A percentile compares a stretch with the other conserved stretches of the same genome.
Conservation (phyloP, 2,329 filamentous ascomycete genomes). For the Neurospora sp. region DNA sequence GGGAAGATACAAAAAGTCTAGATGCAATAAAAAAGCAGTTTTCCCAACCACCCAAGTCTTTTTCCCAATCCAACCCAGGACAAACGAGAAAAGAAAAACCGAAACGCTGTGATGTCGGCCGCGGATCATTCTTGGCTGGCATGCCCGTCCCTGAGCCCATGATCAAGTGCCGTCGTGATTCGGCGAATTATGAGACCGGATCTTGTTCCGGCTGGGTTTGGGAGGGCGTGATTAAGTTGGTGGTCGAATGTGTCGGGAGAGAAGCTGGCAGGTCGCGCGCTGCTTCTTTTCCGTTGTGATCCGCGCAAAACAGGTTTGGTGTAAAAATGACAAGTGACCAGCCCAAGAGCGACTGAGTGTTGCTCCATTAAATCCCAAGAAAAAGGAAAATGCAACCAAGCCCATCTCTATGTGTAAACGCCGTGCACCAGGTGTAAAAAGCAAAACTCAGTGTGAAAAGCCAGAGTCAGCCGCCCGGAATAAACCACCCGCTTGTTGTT, state of each 20-base stretch:
- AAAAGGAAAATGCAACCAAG: slow-evolving; percentile 3
- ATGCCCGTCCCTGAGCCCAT: background rate
- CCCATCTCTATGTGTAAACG: slow-evolving; percentile 17
- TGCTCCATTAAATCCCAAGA: slow-evolving; percentile 1
- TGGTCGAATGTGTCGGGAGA: background rate
- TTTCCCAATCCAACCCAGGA: background rate
- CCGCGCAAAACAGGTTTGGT: background rate
- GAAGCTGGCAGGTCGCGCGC: background rate
- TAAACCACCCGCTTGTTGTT: slow-evolving; percentile 7
- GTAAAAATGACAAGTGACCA: slow-evolving; percentile 8
- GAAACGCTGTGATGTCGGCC: background rate
- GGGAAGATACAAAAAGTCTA: background rate
- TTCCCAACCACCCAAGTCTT: background rate
- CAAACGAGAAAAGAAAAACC: background rate
- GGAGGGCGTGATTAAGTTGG: background rate
- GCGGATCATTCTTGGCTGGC: background rate
- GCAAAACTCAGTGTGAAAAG: slow-evolving; percentile 3
- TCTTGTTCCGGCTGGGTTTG: background rate
- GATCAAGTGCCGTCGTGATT: background rate
- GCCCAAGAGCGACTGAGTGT: slow-evolving; percentile 4
- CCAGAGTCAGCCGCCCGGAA: slow-evolving; percentile 7
- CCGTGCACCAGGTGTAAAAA: slow-evolving; percentile 11
- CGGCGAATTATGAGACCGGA: background rate
- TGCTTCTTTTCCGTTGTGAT: background rate
- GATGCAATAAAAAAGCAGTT: background rate